These are phyloP conservation scores for Aulographum hederae DNA, from an alignment of 2,329 filamentous ascomycete species.

Conservation along the genomic window DNA sequence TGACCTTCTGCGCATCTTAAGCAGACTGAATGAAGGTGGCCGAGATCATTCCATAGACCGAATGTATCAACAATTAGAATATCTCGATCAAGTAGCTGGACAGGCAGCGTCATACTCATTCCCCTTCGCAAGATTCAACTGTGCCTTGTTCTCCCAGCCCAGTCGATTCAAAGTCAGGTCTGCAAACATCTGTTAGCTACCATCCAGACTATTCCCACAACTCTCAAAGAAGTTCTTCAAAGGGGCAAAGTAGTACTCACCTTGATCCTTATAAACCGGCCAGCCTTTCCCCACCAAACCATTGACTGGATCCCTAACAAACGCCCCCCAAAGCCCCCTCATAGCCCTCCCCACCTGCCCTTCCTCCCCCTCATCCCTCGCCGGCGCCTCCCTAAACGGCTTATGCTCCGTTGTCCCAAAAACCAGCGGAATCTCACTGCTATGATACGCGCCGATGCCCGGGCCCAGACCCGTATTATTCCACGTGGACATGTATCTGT, in stretches of 20 bases:
- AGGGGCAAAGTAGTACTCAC: no score
- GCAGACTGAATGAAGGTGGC: no score
- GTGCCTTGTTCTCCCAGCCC: neutral
- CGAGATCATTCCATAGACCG: no score
- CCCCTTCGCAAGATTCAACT: neutral
- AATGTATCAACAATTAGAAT: no score
- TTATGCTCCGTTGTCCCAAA: constrained; percentile 4
- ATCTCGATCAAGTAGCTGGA: no score
- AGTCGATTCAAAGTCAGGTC: neutral
- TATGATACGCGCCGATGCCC: constrained; percentile 1
- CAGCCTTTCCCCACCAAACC: constrained; percentile 2
- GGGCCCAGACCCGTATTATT: constrained; percentile 1
- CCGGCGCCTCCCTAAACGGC: no score
- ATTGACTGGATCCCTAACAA: constrained; percentile 3
- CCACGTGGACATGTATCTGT: constrained; percentile 2
- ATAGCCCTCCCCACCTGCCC: no score
- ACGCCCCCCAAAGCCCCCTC: constrained; percentile 3
- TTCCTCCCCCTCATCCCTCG: no score
- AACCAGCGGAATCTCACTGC: constrained; percentile 3
- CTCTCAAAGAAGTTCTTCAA: no score
- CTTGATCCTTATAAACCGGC: constrained; percentile 3
- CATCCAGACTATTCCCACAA: no score
- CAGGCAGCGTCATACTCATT: neutral
- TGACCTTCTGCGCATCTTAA: no score
- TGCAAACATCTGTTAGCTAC: no score